Base-by-base conservation (phyloP, 768 basidiomycete genomes). In the Auricularia cornea region DNA sequence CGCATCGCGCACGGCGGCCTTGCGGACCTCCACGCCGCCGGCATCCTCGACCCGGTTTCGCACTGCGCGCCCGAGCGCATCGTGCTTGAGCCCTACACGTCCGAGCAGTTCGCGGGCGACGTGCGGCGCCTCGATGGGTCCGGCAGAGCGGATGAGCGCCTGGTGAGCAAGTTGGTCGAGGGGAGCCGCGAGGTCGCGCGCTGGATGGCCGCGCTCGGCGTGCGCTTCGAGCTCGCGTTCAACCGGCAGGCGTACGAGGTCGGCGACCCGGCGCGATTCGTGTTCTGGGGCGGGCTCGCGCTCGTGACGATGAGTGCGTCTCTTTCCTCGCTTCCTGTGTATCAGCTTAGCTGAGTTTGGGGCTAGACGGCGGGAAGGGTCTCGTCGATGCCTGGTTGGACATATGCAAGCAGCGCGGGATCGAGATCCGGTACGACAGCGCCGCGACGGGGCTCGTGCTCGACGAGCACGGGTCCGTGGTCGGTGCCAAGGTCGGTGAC, bases 211-310 rank as follows among this genome's bases (percentile, higher is more conserved):
- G 72, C 72, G 20, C 79, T 84, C 35, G 73, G 77, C 5, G 70
- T 88, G 1, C 82, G 82, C 2, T 89, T 87, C 72, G 72, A 72
- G 28, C 72, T 88, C 26, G 79, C 86, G 5, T 86, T 86, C 70
- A 78, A 88, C 69, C 76, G 86, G 11, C 87, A 89, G 69, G 87
- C 87, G 11, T 89, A 88, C 71, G 79, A 84, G 61, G 81, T 87
- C 31, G 73, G 20, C 1, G 3, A 48, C 44, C 23, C 44, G 44
- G 80, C 26, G 86, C 16, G 44, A 12, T 48, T 48, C 20, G 44
- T 48, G 65, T 89, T 89, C 68, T 89, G 87, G 87, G 87, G 87
- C 26, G 88, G 87, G 5, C 73, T 89, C 73, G 84, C 80, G 10
- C 76, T 88, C 29, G 79, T 81, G 66, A 82, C 83, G n/a, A 77